Conservation (phyloP, 1,139 yeast species). For the Hyphopichia burtonii region DNA sequence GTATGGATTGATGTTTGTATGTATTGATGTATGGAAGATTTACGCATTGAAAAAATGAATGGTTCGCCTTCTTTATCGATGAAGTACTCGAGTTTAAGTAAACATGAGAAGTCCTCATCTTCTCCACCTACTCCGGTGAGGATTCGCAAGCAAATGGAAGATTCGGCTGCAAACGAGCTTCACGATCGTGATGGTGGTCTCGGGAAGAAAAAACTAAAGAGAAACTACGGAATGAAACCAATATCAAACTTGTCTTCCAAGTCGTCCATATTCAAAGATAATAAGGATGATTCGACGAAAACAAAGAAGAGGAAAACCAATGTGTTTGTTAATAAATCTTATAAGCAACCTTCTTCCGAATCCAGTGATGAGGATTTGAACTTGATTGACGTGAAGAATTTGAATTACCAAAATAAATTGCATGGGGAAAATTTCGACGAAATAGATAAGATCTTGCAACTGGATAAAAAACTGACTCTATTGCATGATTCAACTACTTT, state of each 20-base stretch:
- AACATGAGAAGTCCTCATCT: not conserved
- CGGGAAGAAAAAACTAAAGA: not conserved
- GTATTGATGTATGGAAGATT: too few relatives aligned
- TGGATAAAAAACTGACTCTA: not conserved
- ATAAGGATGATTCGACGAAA: too few relatives aligned
- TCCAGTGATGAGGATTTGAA: slow-evolving; percentile 4
- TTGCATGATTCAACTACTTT: not conserved
- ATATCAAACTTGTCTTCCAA: not conserved
- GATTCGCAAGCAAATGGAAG: not conserved
- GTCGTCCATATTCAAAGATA: not conserved
- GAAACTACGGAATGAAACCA: not conserved
- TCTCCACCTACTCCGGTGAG: not conserved
- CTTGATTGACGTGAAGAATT: not conserved
- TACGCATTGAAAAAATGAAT: too few relatives aligned
- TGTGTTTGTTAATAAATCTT: not conserved
- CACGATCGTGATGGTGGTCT: not conserved
- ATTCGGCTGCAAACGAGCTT: not conserved
- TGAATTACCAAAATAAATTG: not conserved
- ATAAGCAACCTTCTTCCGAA: not conserved
- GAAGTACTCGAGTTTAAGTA: not conserved
- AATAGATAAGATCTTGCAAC: not conserved
- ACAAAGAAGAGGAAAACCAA: not conserved
- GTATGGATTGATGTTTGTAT: too few relatives aligned
- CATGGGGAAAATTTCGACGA: not conserved
- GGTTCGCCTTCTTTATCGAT: too few relatives aligned